A percentile compares a stretch with the other conserved stretches of the same genome.
Conservation (phyloP, 306 rosid species). For the Vigna trinervia region DNA sequence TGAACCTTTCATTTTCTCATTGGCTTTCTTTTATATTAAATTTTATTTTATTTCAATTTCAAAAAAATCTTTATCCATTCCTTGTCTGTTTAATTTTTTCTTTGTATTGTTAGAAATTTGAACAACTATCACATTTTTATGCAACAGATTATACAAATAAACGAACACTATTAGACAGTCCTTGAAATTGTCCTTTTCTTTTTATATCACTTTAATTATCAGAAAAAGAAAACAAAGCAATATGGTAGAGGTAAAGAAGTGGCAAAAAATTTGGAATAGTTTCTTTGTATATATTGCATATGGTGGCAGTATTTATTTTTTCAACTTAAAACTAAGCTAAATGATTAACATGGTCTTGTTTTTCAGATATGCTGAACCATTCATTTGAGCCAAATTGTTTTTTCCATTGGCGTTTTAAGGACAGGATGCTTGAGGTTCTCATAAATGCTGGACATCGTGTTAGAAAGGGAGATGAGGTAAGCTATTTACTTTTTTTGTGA, state of each 20-base stretch:
- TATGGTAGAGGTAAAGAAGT: background rate
- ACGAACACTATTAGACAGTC: background rate
- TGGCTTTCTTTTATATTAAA: constrained; percentile 3
- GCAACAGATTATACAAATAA: constrained; percentile 3
- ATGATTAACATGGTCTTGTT: constrained; percentile 39
- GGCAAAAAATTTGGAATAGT: background rate
- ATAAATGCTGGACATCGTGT: constrained; percentile 91
- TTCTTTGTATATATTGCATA: constrained; percentile 1
- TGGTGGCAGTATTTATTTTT: constrained; percentile 15
- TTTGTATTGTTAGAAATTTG: background rate
- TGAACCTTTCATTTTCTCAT: constrained; percentile 5
- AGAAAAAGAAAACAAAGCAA: background rate
- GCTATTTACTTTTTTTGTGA: constrained; percentile 32
- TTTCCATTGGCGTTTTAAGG: constrained; percentile 97
- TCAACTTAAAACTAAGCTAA: constrained; percentile 6
- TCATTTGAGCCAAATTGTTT: constrained; percentile 93
- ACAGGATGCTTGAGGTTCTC: constrained; percentile 97
- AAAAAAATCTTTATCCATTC: background rate
- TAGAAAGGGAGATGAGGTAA: constrained; percentile 92
- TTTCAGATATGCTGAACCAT: constrained; percentile 96
- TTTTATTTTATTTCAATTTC: constrained; percentile 1
- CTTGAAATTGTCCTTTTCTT: background rate
- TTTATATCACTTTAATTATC: background rate
- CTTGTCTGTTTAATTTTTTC: background rate
- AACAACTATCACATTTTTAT: background rate